Evolutionary conservation across 2,329 filamentous ascomycete species (phyloP).

Genomic region (Ophiostoma montium): DNA sequence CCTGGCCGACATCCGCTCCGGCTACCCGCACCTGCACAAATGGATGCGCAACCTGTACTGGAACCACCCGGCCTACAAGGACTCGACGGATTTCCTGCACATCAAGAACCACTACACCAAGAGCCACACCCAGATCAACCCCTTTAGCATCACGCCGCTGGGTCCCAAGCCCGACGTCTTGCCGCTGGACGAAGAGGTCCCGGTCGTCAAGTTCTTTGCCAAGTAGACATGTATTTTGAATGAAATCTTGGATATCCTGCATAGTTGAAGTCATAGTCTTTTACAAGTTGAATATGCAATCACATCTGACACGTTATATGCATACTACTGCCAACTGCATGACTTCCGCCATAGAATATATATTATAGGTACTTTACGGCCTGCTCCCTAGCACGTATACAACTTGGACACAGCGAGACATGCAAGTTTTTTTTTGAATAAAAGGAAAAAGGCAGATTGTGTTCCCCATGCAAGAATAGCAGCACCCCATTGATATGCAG

Average conservation of each 20-base stretch:
- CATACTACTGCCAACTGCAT: too few relatives aligned
- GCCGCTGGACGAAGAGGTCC: constrained; percentile 63
- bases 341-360: too few relatives aligned
- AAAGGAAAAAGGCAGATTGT: background rate
- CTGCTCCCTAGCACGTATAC: too few relatives aligned
- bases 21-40: constrained; percentile 65
- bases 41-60: constrained; percentile 82
- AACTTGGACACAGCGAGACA: too few relatives aligned
- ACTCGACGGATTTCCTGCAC: constrained; percentile 85
- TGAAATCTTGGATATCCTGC: too few relatives aligned
- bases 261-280: too few relatives aligned
- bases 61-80: constrained; percentile 61
- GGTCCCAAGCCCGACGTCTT: constrained; percentile 76
- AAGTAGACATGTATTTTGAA: constrained; percentile 3
- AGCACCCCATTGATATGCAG: constrained; percentile 9
- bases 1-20: constrained; percentile 67
- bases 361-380: too few relatives aligned
- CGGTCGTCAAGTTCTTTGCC: constrained; percentile 28
- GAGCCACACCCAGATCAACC: constrained; percentile 53
- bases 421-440: too few relatives aligned
- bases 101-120: constrained; percentile 68
- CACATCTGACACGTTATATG: too few relatives aligned
- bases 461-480: background rate
- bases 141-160: constrained; percentile 61
- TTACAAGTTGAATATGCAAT: too few relatives aligned